Percentiles rank a stretch among this genome's conserved stretches.
These are phyloP conservation scores for Chlamydomonas applanata DNA, from an alignment of 139 green algal species.

Conservation along the genomic window DNA sequence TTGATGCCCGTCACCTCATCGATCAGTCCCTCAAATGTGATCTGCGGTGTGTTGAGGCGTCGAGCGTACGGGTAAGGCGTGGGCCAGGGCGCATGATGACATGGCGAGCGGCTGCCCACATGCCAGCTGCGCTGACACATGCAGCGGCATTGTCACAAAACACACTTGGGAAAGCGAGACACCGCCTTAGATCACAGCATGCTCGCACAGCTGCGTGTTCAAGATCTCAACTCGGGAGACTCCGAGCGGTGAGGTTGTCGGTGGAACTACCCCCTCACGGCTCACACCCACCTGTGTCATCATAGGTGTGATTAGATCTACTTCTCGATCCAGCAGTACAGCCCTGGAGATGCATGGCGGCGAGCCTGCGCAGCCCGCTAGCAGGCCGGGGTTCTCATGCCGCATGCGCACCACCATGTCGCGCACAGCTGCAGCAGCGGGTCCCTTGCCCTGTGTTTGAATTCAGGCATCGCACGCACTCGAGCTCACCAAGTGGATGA, in stretches of 20 bases:
- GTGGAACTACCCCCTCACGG: neutral
- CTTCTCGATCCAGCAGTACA: constrained; percentile 80
- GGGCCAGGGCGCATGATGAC: too few species aligned
- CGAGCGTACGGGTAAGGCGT: too few species aligned
- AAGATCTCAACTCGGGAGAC: too few species aligned
- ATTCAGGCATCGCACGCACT: neutral
- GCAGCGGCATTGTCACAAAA: too few species aligned
- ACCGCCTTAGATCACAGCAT: too few species aligned
- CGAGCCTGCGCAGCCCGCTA: neutral
- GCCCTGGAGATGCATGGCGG: constrained; percentile 32
- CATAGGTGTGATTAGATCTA: constrained; percentile 87
- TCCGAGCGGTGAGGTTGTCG: too few species aligned
- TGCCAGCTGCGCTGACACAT: too few species aligned
- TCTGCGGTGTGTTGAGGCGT: too few species aligned
- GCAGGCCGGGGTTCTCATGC: constrained; percentile 47
- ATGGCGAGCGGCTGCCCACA: too few species aligned
- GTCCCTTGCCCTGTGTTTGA: constrained; percentile 71
- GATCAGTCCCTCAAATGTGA: constrained; percentile 95
- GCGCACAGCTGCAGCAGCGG: constrained; percentile 60
- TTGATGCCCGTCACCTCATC: constrained; percentile 88
- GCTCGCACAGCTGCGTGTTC: too few species aligned
- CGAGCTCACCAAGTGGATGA: too few species aligned
- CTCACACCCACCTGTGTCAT: constrained; percentile 66
- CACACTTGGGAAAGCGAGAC: too few species aligned
- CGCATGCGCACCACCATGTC: constrained; percentile 72